Percentiles rank a stretch among this genome's conserved stretches.
These are phyloP conservation scores for Coniochaeta prunicola DNA, from an alignment of 2,329 filamentous ascomycete species.

Conservation along the genomic window DNA sequence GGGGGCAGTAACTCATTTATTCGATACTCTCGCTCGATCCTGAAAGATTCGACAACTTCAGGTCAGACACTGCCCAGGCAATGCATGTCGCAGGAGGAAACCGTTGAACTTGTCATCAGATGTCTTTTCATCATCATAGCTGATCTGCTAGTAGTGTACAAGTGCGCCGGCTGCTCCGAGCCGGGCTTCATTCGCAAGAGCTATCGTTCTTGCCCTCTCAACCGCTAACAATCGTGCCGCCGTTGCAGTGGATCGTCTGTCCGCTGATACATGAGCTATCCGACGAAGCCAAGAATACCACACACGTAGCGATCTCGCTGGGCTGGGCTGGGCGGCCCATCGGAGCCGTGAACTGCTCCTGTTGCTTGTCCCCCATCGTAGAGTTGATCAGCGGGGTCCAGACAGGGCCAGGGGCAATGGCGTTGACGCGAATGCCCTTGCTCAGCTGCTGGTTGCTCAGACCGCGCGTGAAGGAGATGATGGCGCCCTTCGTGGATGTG, in stretches of 20 bases:
- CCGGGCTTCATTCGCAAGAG: neutral
- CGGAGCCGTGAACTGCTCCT: constrained; percentile 65
- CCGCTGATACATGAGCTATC: constrained; percentile 71
- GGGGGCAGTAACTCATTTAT: too few species aligned
- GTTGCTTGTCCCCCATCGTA: constrained; percentile 63
- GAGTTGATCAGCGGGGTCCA: constrained; percentile 71
- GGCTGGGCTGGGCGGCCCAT: constrained; percentile 76
- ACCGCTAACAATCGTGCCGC: constrained; percentile 40
- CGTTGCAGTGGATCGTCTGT: constrained; percentile 53
- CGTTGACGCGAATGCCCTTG: constrained; percentile 70
- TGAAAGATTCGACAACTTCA: too few species aligned
- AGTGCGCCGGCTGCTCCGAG: neutral
- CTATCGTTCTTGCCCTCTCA: constrained; percentile 18
- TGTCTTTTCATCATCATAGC: neutral
- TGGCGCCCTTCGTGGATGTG: constrained; percentile 71
- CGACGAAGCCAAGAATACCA: constrained; percentile 70
- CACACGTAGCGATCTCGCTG: constrained; percentile 73
- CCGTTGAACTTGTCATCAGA: neutral
- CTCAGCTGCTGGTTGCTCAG: constrained; percentile 67
- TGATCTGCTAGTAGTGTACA: neutral
- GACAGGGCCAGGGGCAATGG: constrained; percentile 70
- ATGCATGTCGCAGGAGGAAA: neutral
- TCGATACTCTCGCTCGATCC: too few species aligned
- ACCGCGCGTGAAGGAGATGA: constrained; percentile 71
- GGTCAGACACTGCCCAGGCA: too few species aligned